A percentile compares a stretch with the other conserved stretches of the same genome.
phyloP scores from a whole-genome alignment of 345 rosid species.

The Punica granatum region DNA sequence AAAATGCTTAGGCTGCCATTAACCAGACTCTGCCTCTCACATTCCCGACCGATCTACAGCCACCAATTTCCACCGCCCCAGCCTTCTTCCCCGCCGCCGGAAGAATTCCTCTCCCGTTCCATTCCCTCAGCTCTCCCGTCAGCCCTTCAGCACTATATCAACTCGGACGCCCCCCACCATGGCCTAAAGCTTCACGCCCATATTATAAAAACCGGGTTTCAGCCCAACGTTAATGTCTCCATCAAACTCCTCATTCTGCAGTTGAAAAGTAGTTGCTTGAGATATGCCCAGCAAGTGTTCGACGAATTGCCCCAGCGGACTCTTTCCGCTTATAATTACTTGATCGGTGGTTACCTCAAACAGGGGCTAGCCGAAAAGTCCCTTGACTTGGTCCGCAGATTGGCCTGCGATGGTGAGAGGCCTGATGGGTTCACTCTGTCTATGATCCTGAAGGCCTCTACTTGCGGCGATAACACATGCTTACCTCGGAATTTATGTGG shows the following conservation, averaged over 20 bases:
- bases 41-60: not conserved
- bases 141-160: constrained; percentile 59
- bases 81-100: constrained; percentile 9
- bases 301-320: constrained; percentile 64
- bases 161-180: constrained; percentile 41
- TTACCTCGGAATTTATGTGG: constrained; percentile 35
- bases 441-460: constrained; percentile 78
- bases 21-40: not conserved
- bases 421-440: constrained; percentile 75
- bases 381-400: constrained; percentile 31
- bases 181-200: constrained; percentile 66
- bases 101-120: constrained; percentile 12
- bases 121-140: constrained; percentile 30
- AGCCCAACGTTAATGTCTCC: constrained; percentile 41
- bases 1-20: not conserved
- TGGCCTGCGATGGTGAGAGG: constrained; percentile 47
- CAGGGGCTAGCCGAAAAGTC: constrained; percentile 34
- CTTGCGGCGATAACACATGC: constrained; percentile 11
- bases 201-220: constrained; percentile 56
- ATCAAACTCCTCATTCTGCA: constrained; percentile 64
- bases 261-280: constrained; percentile 45
- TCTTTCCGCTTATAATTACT: constrained; percentile 68
- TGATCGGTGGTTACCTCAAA: constrained; percentile 61
- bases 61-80: not conserved
- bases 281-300: constrained; percentile 59